phyloP scores from a whole-genome alignment of 305 asterid species.

The Solanum hybrid region DNA sequence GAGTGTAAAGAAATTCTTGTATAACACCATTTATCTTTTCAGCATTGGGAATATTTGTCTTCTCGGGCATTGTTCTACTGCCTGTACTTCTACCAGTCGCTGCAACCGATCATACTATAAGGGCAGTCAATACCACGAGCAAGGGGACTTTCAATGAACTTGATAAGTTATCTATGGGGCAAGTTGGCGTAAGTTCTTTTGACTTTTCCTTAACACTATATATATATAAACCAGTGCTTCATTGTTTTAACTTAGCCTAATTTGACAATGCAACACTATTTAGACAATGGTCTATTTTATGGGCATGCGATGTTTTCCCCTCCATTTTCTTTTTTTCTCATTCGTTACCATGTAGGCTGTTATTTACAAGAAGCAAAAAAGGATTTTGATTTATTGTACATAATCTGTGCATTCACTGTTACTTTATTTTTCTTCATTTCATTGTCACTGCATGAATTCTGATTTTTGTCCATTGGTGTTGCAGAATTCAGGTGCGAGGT shows the following conservation, averaged over 20 bases:
- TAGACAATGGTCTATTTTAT: not conserved
- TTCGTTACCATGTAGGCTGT: not conserved
- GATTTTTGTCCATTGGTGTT: constrained; percentile 3
- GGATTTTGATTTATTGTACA: not conserved
- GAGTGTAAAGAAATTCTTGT: not conserved
- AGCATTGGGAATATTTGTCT: constrained; percentile 65
- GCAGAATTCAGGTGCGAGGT: constrained; percentile 46
- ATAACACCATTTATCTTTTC: constrained; percentile 11
- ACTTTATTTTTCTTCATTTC: not conserved
- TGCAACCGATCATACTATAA: constrained; percentile 30
- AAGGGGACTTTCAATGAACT: constrained; percentile 55
- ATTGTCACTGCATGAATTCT: not conserved
- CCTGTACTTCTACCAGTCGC: constrained; percentile 82
- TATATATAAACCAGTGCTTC: not conserved
- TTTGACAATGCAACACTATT: not conserved
- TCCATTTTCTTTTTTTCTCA: not conserved
- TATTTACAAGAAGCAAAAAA: not conserved
- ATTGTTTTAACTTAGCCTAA: not conserved
- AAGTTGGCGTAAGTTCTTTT: constrained; percentile 41
- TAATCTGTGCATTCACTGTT: not conserved
- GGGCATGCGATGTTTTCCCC: not conserved
- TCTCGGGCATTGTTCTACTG: constrained; percentile 56
- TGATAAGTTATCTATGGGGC: constrained; percentile 74
- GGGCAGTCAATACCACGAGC: constrained; percentile 38
- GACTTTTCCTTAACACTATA: not conserved